Conservation (phyloP, 768 basidiomycete species). For the Xerocomellus chrysenteron region DNA sequence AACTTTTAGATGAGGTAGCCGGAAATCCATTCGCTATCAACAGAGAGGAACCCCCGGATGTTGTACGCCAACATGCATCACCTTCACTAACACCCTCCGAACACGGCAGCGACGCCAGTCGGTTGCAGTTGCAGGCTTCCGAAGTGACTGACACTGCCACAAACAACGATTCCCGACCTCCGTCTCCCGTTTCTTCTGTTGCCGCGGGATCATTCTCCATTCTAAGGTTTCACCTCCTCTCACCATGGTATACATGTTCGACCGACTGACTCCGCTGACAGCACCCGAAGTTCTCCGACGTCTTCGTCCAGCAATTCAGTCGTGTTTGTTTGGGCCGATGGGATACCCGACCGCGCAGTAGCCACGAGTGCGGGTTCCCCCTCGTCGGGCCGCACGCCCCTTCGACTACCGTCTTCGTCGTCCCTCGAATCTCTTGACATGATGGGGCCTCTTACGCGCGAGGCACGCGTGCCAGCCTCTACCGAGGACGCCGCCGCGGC, state of each 20-base stretch:
- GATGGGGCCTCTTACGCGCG: neutral
- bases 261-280: neutral
- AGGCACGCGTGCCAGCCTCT: neutral
- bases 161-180: slow-evolving; percentile 4
- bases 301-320: slow-evolving; percentile 23
- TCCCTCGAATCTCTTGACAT: slow-evolving; percentile 24
- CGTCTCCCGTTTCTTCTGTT: slow-evolving; percentile 13
- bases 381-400: slow-evolving; percentile 16
- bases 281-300: slow-evolving; percentile 4
- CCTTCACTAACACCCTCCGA: slow-evolving; percentile 31
- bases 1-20: neutral
- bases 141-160: neutral
- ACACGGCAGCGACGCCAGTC: slow-evolving; percentile 22
- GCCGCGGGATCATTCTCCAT: slow-evolving; percentile 14
- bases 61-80: neutral
- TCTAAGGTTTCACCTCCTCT: slow-evolving; percentile 10
- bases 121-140: neutral
- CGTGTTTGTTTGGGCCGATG: slow-evolving; percentile 31
- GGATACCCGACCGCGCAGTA: slow-evolving; percentile 32
- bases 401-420: slow-evolving; percentile 24
- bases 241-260: neutral
- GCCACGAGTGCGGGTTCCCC: slow-evolving; percentile 29
- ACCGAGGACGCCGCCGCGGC: neutral
- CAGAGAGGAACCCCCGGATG: neutral
- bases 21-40: neutral